Evolutionary conservation across 2,329 filamentous ascomycete species (phyloP).

Genomic region (Cercospora sojina): DNA sequence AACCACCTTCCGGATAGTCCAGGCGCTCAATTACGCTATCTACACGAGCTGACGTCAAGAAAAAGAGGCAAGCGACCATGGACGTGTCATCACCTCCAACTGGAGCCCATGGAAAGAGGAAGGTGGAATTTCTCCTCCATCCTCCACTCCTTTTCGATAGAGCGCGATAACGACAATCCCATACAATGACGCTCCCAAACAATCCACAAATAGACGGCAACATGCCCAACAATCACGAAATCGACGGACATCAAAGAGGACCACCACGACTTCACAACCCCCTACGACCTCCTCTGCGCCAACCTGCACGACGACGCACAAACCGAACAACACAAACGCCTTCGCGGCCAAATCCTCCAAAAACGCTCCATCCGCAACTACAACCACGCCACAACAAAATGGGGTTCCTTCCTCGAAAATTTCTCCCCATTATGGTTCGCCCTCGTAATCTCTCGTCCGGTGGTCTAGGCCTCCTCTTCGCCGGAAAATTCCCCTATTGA

Average conservation of each 20-base stretch:
- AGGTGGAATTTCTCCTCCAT: background rate
- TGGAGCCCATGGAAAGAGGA: background rate
- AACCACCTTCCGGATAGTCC: background rate
- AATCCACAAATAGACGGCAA: background rate
- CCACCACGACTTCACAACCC: constrained; percentile 11
- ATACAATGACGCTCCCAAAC: background rate
- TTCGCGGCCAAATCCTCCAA: constrained; percentile 7
- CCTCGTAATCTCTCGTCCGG: constrained; percentile 17
- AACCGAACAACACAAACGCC: constrained; percentile 20
- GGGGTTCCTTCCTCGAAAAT: constrained; percentile 14
- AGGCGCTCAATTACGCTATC: background rate
- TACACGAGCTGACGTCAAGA: background rate
- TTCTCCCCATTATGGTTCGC: constrained; percentile 18
- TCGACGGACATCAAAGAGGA: background rate
- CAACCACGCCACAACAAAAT: constrained; percentile 19
- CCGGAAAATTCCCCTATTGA: constrained; percentile 18
- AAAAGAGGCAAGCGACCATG: background rate
- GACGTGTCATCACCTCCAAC: background rate
- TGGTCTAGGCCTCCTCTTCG: constrained; percentile 10
- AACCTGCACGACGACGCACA: constrained; percentile 11
- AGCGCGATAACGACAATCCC: background rate
- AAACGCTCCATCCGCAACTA: constrained; percentile 19
- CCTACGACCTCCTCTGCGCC: constrained; percentile 9
- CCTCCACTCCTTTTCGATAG: background rate
- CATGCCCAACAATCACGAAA: background rate